Evolutionary conservation across 805 yeast species (phyloP).

Genomic region (Henningerozyma blattae): DNA sequence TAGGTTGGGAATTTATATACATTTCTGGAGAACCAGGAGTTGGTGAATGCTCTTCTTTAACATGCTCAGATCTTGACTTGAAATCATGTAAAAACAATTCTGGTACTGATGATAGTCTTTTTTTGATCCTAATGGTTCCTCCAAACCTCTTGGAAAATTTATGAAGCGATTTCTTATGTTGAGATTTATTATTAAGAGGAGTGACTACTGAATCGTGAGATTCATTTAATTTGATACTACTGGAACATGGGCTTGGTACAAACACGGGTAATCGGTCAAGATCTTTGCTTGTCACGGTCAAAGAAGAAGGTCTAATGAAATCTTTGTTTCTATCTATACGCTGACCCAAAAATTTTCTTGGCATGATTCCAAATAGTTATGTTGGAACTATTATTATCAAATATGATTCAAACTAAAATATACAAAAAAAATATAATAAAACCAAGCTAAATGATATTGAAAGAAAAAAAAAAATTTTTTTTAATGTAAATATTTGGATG

Average conservation of each 20-base stretch:
- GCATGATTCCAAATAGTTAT: constrained; percentile 12
- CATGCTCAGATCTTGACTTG: constrained; percentile 2
- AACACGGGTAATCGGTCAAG: constrained; percentile 14
- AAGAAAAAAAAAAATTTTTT: no score
- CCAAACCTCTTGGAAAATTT: constrained; percentile 15
- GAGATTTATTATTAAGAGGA: no score
- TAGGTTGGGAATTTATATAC: no score
- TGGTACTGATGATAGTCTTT: constrained; percentile 22
- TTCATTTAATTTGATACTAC: constrained; percentile 1
- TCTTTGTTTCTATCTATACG: constrained; percentile 16
- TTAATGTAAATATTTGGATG: no score
- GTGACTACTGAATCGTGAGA: background rate
- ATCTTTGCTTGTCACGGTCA: constrained; percentile 20
- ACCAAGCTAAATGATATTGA: no score
- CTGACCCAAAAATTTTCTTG: constrained; percentile 22
- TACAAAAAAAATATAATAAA: no score
- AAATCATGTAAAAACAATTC: constrained; percentile 19
- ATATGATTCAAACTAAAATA: no score
- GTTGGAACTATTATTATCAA: no score
- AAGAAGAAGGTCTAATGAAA: constrained; percentile 21
- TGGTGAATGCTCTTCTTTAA: no score
- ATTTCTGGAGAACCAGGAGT: no score
- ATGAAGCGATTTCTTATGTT: no score
- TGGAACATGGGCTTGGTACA: constrained; percentile 2
- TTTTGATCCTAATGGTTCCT: constrained; percentile 18